These are phyloP conservation scores for Neurospora sp. DNA, from an alignment of 495 filamentous ascomycete species.

Conservation along the genomic window DNA sequence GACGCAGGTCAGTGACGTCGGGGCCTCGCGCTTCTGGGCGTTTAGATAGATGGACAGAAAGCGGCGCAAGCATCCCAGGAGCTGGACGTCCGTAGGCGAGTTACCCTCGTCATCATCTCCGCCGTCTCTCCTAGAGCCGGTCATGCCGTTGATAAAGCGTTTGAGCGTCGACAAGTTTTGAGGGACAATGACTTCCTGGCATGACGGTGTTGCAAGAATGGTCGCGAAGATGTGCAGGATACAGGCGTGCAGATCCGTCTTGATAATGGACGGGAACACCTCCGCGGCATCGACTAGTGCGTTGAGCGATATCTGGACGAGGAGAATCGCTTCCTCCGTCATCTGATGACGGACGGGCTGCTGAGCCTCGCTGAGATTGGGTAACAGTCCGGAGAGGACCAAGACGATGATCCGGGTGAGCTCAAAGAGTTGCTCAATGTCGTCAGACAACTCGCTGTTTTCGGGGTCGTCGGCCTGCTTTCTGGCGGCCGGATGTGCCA, in stretches of 20 bases:
- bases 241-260: slow-evolving; percentile 90
- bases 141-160: slow-evolving; percentile 73
- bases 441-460: slow-evolving; percentile 74
- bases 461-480: slow-evolving; percentile 51
- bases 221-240: slow-evolving; percentile 95
- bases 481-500: slow-evolving; percentile 79
- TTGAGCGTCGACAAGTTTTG: slow-evolving; percentile 87
- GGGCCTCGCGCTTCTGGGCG: slow-evolving; percentile 73
- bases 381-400: slow-evolving; percentile 76
- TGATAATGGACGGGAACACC: slow-evolving; percentile 93
- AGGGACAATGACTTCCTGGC: slow-evolving; percentile 80
- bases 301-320: slow-evolving; percentile 71
- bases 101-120: slow-evolving; percentile 12
- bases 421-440: slow-evolving; percentile 97
- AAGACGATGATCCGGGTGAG: slow-evolving; percentile 90
- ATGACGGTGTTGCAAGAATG: slow-evolving; percentile 76
- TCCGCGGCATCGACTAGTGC: slow-evolving; percentile 88
- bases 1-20: slow-evolving; percentile 74
- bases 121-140: slow-evolving; percentile 28
- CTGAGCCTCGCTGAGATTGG: slow-evolving; percentile 71
- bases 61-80: slow-evolving; percentile 63
- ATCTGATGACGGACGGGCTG: slow-evolving; percentile 60
- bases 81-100: slow-evolving; percentile 37
- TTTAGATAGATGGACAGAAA: slow-evolving; percentile 73
- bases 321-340: slow-evolving; percentile 70